Base-by-base conservation (phyloP, 1,139 yeast species). In the Yamadazyma friedrichii region DNA sequence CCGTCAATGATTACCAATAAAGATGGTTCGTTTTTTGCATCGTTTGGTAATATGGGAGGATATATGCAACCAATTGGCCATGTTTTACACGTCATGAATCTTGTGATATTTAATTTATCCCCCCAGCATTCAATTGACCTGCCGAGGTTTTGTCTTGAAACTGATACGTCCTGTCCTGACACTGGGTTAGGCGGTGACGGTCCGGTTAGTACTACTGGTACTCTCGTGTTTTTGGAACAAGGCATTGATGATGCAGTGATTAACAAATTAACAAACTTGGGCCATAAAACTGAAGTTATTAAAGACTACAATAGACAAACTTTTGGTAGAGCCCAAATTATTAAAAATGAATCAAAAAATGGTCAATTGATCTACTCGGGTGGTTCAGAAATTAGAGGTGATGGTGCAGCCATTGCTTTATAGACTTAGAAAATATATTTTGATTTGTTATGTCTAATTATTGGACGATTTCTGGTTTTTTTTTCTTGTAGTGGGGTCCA, bases 31-130 rank as follows among this genome's bases (percentile, higher is more conserved):
- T 63, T 87, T 22, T 83, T 74, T 56, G 91, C 91, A 0, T 67
- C 85, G 3, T 84, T 78, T 53, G 95, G 95, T 27, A 87, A 85
- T 50, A 87, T 86, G 91, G 95, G 95, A 16, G 95, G 93, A 0
- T 87, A 81, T 64, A 86, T 84, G 68, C 95, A 87, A 58, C 95
- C 95, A 2, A 88, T 84, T 49, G 91, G 93, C 1, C 95, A 87
- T 52, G 82, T 87, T 3, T 93, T 86, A 55, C 91, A 85, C 41
- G 82, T 80, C 28, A 60, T 84, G 47, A 87, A 87, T 58, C 59
- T 87, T 68, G 55, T 76, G 1, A 56, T 82, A 10, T 87, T 82
- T 59, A 80, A 81, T 0, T 64, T 82, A 57, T 75, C 80, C 41
- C 88, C 94, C 1, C 95, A 87, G 57, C 78, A 81, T 50, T 84